Percentiles rank a stretch among this genome's conserved stretches.
Evolutionary conservation across 371 early-diverging fungal species (phyloP).

Genomic region (Actinomortierella wolfii): DNA sequence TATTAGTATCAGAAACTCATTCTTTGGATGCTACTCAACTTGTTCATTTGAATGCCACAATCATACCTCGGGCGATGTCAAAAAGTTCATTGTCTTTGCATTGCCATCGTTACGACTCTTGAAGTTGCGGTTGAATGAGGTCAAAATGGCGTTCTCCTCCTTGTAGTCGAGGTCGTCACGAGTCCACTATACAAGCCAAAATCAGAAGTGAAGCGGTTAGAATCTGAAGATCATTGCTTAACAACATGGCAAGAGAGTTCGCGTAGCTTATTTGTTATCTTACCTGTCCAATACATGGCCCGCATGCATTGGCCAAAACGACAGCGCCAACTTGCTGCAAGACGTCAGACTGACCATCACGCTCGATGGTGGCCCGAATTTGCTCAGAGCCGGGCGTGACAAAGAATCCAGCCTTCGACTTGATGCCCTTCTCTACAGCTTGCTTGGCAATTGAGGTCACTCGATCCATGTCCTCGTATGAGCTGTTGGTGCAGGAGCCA

Average conservation of each 20-base stretch:
- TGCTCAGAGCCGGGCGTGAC: slow-evolving; percentile 98
- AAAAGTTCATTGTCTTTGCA: slow-evolving; percentile 91
- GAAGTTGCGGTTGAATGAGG: slow-evolving; percentile 98
- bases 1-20: too few relatives aligned
- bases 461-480: slow-evolving; percentile 94
- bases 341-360: slow-evolving; percentile 88
- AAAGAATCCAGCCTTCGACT: slow-evolving; percentile 81
- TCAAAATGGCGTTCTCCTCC: slow-evolving; percentile 88
- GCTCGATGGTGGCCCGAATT: slow-evolving; percentile 93
- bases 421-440: slow-evolving; percentile 80
- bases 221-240: too few relatives aligned
- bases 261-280: too few relatives aligned
- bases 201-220: slow-evolving; percentile 18
- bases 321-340: slow-evolving; percentile 85
- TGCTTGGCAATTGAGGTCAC: slow-evolving; percentile 86
- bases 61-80: slow-evolving; percentile 88
- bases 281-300: slow-evolving; percentile 89
- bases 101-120: slow-evolving; percentile 95
- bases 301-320: slow-evolving; percentile 90
- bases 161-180: slow-evolving; percentile 74
- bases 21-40: too few relatives aligned
- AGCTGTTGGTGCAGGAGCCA: slow-evolving; percentile 95
- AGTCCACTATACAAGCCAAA: slow-evolving; percentile 95
- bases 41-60: too few relatives aligned
- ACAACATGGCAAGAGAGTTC: too few relatives aligned